Evolutionary conservation across 164 flowering plant genomes (phyloP).

Genomic region (Warburgia ugandensis): DNA sequence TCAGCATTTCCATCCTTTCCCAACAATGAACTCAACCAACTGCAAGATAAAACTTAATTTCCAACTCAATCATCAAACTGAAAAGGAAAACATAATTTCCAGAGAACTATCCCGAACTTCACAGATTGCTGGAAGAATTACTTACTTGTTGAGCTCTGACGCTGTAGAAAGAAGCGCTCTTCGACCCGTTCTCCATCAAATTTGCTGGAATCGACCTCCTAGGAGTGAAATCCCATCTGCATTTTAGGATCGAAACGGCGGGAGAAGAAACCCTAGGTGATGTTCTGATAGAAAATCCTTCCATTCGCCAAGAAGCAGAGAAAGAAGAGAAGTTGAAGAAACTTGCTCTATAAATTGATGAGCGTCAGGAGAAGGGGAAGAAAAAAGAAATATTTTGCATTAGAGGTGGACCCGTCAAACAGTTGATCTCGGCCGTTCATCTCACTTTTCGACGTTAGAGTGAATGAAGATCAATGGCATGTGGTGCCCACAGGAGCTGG

Average conservation of each 20-base stretch:
- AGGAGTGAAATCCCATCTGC: conserved; percentile 1
- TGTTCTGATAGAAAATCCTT: conserved; percentile 5
- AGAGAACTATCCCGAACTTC: not conserved
- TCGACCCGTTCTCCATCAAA: conserved; percentile 5
- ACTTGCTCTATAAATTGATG: no score
- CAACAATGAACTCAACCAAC: not conserved
- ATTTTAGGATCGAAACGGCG: not conserved
- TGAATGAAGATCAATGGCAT: no score
- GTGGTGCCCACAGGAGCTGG: no score
- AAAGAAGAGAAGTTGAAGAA: no score
- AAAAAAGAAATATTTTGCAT: no score
- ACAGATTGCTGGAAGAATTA: not conserved
- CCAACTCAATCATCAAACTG: not conserved
- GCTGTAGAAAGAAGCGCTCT: not conserved
- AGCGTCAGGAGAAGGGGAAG: no score
- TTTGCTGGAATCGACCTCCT: conserved; percentile 1
- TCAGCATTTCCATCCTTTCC: no score
- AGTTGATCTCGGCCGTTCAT: no score
- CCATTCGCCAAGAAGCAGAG: no score
- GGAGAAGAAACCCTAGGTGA: conserved; percentile 4
- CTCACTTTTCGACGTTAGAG: no score
- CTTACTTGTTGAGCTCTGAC: conserved; percentile 17
- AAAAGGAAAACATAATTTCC: not conserved
- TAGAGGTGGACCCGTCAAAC: no score
- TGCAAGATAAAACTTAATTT: not conserved